These are phyloP conservation scores for Pseudogymnoascus verrucosus DNA, from an alignment of 2,329 filamentous ascomycete species.

Conservation along the genomic window DNA sequence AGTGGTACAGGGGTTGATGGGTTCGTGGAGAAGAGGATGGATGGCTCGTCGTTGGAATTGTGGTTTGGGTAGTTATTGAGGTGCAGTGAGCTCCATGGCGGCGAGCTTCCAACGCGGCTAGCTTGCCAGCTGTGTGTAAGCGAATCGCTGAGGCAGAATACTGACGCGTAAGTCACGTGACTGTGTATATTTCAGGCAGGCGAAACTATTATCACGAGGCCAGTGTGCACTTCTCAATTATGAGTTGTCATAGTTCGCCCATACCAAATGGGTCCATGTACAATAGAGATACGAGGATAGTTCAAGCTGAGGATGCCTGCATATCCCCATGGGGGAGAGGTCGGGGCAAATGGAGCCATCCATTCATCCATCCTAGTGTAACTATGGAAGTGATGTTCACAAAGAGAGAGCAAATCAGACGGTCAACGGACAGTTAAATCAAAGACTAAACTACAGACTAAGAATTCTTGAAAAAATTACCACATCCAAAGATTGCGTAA, in stretches of 20 bases:
- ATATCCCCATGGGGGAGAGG: no score
- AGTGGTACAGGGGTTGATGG: not conserved
- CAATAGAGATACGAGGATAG: no score
- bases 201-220: not conserved
- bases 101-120: conserved; percentile 9
- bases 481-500: no score
- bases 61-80: conserved; percentile 11
- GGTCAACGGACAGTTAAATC: no score
- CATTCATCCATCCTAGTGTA: no score
- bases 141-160: conserved; percentile 3
- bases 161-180: conserved; percentile 7
- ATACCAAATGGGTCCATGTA: no score
- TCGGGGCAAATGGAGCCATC: no score
- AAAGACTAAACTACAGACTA: no score
- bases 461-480: no score
- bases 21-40: not conserved
- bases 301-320: no score
- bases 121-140: not conserved
- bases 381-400: no score
- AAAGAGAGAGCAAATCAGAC: no score
- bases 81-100: conserved; percentile 1
- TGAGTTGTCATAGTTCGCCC: not conserved
- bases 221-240: not conserved
- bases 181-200: not conserved
- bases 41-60: conserved; percentile 5